Evolutionary conservation across 2,329 filamentous ascomycete species (phyloP), one percentile per base, ranked within the genome.

Genomic region (Diaporthe nobilis): DNA sequence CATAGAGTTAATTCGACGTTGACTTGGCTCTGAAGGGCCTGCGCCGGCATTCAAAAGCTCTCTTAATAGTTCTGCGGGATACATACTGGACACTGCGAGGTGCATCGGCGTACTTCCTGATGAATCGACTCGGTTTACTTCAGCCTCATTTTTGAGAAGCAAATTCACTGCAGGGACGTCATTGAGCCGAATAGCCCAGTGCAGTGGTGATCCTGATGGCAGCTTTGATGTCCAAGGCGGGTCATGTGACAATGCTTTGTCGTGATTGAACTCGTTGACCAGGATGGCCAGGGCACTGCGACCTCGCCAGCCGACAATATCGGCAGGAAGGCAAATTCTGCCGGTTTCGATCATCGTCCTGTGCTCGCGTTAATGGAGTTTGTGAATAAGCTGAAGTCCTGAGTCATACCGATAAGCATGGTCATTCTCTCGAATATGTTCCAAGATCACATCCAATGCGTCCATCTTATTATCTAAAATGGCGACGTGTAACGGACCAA

Each of bases 201-300:
- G 58, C 7, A 61, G n/a, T 28, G 58, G 58, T 0, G 58, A 61
- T 0, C 58, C 58, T 0, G 58, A 4, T 2, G 37, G 57, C 34
- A n/a, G 4, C 1, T 1, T 1, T 1, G 3, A 2, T 4, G 2
- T 2, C 57, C 57, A 61, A 4, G 6, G 34, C 1, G 57, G 3
- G 6, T 1, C 0, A 4, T n/a, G 4, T 4, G 37, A 61, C 0
- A 61, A 9, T 4, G 22, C 37, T 8, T 4, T 1, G 1, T 0
- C 3, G 20, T 9, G 22, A 9, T 25, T 60, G 57, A 39, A 17
- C 17, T 34, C 4, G 34, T 25, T 60, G 34, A 25, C 22, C 1
- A 60, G 34, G 7, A 60, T 60, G 2, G 34, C 25, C 3, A 39
- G 22, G 2, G 57, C 34, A 17, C 34, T 60, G 1, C 34, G 34